Base-by-base conservation (phyloP, 2,329 filamentous ascomycete genomes). In the Microsporum ferrugineum region DNA sequence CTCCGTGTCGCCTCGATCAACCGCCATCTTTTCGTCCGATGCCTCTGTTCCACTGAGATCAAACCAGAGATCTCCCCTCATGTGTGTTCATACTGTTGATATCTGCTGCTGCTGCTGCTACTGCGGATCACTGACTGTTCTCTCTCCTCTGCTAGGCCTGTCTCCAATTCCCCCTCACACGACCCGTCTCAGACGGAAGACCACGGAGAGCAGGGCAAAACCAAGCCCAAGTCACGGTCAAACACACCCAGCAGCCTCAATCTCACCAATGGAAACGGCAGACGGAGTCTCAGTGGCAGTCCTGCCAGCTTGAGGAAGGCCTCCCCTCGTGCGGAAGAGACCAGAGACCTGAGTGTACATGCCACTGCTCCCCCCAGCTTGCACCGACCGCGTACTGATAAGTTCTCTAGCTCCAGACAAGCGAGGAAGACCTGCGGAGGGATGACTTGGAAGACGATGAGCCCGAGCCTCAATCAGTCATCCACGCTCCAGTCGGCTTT, bases 401-500 rank as follows among this genome's bases (percentile, higher is more conserved):
- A 6, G 33, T 57, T 43, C 56, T 23, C 41, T 57, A 75, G 73
- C 70, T 74, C 57, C 68, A 68, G 65, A 73, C 70, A 29, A 61
- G 63, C 27, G 66, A 65, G 53, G 60, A 60, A 59, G n/a, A 64
- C 62, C 23, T 64, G 29, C 33, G 33, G 29, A 64, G 62, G 59
- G 43, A 63, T 57, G 76, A 77, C 59, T 23, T 43, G 36, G 55
- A 56, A 4, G 85, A 85, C 63, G 89, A 95, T 66, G 89, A 91
- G 60, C 75, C 76, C 58, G 71, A 75, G 66, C 87, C 90, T 29
- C 82, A 89, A 59, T 96, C 91, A 0, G 91, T 95, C 60, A 96
- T 96, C 66, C 91, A 96, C 78, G 89, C 89, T 14, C 91, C 91
- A 0, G 81, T 89, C 65, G 89, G 87, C 64, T 96, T 94, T 73